phyloP scores from a whole-genome alignment of 1,284 basidiomycete genomes.

The Uromyces viciae-fabae region DNA sequence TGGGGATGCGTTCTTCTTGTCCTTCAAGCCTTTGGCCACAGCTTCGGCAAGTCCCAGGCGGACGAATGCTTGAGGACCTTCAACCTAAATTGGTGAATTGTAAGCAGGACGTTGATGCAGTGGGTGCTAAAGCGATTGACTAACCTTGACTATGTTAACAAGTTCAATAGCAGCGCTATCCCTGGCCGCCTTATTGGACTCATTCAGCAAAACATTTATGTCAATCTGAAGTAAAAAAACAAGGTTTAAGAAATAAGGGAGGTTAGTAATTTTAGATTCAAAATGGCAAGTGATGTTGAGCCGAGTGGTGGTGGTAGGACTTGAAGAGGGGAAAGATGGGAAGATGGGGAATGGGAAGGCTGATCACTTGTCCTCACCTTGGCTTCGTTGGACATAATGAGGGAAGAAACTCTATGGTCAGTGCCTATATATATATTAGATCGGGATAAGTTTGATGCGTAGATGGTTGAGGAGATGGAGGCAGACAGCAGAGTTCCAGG shows the following conservation, averaged over 20 bases:
- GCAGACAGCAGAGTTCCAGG: too few relatives aligned
- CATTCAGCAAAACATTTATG: conserved; percentile 54
- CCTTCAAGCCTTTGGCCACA: conserved; percentile 73
- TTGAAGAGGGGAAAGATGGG: neutral
- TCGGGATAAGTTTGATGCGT: too few relatives aligned
- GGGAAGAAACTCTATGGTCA: too few relatives aligned
- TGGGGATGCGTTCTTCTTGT: conserved; percentile 82
- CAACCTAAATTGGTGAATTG: conserved; percentile 51
- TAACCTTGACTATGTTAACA: conserved; percentile 57
- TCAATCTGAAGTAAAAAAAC: conserved; percentile 51
- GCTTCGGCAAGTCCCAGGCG: conserved; percentile 74
- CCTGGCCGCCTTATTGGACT: conserved; percentile 53
- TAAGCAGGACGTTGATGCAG: neutral
- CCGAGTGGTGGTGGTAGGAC: neutral
- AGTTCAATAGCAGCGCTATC: conserved; percentile 56
- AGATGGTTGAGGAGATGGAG: too few relatives aligned
- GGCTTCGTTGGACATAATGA: conserved; percentile 21
- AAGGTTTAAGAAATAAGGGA: neutral
- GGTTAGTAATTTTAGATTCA: neutral
- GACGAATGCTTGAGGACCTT: conserved; percentile 76
- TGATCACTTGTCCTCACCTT: too few relatives aligned
- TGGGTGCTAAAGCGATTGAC: neutral
- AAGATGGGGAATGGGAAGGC: neutral
- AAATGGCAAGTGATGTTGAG: neutral
- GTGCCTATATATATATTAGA: too few relatives aligned